A percentile compares a stretch with the other conserved stretches of the same genome.
These are phyloP conservation scores for Arabidopsis arenosa DNA, from an alignment of 345 rosid genomes.

Conservation along the genomic window DNA sequence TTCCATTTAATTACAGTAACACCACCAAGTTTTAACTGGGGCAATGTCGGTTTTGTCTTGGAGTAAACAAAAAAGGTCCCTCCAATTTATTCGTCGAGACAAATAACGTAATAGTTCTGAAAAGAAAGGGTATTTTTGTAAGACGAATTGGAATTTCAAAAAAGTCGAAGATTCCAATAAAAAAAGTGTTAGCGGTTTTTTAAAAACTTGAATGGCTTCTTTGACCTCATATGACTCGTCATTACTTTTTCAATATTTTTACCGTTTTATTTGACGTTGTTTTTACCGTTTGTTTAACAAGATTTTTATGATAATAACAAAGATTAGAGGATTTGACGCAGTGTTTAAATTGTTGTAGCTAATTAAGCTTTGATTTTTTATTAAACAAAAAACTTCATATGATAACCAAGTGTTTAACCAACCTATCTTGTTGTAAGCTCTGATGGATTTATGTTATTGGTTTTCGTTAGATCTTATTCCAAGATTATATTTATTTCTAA, in stretches of 20 bases:
- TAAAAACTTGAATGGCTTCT: slow-evolving; percentile 16
- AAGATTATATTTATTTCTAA: background rate
- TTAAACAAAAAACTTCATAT: background rate
- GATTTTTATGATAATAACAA: background rate
- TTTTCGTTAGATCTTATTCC: background rate
- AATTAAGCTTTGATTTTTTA: background rate
- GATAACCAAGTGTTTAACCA: background rate
- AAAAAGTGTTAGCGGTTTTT: slow-evolving; percentile 23
- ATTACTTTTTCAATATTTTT: background rate
- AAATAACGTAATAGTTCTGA: background rate
- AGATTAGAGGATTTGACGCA: slow-evolving; percentile 21
- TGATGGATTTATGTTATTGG: background rate
- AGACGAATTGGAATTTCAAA: slow-evolving; percentile 17
- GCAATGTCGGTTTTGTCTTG: slow-evolving; percentile 15
- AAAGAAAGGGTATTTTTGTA: slow-evolving; percentile 14
- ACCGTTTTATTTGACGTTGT: background rate
- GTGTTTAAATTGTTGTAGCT: background rate
- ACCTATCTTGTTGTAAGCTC: background rate
- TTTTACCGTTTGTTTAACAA: background rate
- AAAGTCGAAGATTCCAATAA: slow-evolving; percentile 31
- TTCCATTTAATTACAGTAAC: slow-evolving; percentile 19
- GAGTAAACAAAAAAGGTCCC: background rate
- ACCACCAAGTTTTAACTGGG: slow-evolving; percentile 18
- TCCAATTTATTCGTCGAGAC: background rate
- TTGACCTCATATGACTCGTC: slow-evolving; percentile 39